Evolutionary conservation across 225 moss, liverwort and hornwort genomes (phyloP).

Genomic region (Asterella californica): DNA sequence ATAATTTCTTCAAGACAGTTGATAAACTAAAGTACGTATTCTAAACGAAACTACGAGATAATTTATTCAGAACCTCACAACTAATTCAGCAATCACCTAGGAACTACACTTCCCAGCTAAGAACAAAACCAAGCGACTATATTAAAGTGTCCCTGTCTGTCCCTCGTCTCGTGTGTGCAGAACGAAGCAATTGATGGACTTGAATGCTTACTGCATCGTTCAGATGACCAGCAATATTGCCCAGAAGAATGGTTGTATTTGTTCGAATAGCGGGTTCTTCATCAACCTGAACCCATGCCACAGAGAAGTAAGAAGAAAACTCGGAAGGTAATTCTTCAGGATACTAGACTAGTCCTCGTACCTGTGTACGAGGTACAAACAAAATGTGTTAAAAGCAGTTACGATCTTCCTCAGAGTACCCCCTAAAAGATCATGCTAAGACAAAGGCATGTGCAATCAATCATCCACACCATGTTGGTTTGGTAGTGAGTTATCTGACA

Average conservation of each 20-base stretch:
- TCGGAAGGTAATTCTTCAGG: neutral
- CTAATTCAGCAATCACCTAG: no score
- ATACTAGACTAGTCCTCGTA: no score
- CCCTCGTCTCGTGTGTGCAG: neutral
- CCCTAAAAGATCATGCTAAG: neutral
- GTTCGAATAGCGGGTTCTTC: conserved; percentile 96
- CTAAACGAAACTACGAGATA: neutral
- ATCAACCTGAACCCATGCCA: conserved; percentile 61
- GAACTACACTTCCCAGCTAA: no score
- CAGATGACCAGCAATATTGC: conserved; percentile 88
- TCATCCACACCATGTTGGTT: neutral
- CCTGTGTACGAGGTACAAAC: no score
- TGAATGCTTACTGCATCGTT: conserved; percentile 72
- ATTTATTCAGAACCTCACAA: no score
- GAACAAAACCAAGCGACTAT: neutral
- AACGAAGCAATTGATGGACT: neutral
- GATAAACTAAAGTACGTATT: neutral
- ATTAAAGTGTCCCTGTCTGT: neutral
- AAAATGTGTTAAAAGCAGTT: no score
- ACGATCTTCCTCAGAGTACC: neutral
- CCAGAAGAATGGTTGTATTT: conserved; percentile 93
- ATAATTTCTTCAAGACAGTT: neutral
- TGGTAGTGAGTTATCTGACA: neutral
- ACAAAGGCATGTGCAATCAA: neutral
- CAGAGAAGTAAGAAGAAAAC: neutral